These are phyloP conservation scores for Jamesozyma rosinii DNA, from an alignment of 805 yeast genomes.

Conservation along the genomic window DNA sequence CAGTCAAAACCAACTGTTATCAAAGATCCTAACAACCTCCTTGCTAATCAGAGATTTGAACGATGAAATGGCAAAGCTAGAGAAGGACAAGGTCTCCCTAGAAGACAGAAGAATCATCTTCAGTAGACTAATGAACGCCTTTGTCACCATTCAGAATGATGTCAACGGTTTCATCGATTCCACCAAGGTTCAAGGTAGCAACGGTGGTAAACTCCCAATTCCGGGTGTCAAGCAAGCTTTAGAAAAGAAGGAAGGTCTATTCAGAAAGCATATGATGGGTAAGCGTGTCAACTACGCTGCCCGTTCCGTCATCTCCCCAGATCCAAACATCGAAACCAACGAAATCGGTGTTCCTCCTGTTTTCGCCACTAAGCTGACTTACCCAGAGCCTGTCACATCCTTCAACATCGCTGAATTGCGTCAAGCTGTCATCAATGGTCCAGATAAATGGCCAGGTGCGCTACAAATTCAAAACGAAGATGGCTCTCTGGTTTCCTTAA, in stretches of 20 bases:
- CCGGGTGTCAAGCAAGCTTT: slow-evolving; percentile 97
- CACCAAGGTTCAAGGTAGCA: slow-evolving; percentile 72
- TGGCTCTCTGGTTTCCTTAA: slow-evolving; percentile 70
- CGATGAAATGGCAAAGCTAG: slow-evolving; percentile 61
- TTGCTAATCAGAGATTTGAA: slow-evolving; percentile 79
- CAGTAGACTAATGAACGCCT: slow-evolving; percentile 88
- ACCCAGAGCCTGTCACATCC: slow-evolving; percentile 95
- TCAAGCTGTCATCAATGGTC: slow-evolving; percentile 94
- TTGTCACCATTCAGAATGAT: slow-evolving; percentile 89
- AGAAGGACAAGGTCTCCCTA: slow-evolving; percentile 49
- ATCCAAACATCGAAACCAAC: slow-evolving; percentile 94
- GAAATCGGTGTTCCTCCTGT: slow-evolving; percentile 99
- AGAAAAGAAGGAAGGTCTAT: slow-evolving; percentile 96
- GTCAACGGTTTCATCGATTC: slow-evolving; percentile 91
- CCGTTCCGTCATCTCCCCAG: slow-evolving; percentile 97
- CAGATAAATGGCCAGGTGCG: slow-evolving; percentile 98
- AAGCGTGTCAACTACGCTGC: slow-evolving; percentile 98
- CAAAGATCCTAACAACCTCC: slow-evolving; percentile 72
- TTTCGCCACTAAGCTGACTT: slow-evolving; percentile 88
- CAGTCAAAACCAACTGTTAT: slow-evolving; percentile 78
- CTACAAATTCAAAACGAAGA: slow-evolving; percentile 92
- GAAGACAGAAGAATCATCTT: slow-evolving; percentile 72
- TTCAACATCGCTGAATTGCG: slow-evolving; percentile 85
- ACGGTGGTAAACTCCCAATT: slow-evolving; percentile 54
- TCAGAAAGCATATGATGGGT: slow-evolving; percentile 99